These are phyloP conservation scores for Phytophthora tentaculata DNA, from an alignment of 352 stramenopile species.

Conservation along the genomic window DNA sequence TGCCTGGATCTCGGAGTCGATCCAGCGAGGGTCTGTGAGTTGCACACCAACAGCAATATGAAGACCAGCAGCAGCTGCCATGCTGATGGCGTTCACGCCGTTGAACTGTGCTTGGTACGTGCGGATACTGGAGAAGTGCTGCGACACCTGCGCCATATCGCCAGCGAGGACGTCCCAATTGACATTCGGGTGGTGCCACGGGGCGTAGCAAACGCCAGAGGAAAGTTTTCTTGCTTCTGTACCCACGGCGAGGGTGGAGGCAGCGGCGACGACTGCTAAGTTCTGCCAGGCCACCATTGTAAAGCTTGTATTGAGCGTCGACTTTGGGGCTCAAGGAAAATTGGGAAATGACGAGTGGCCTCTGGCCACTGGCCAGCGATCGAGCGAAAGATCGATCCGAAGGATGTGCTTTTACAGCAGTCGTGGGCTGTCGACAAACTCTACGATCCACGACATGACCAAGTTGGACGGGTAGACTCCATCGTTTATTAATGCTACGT, in stretches of 20 bases:
- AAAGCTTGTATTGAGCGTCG: constrained; percentile 5
- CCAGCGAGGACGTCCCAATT: constrained; percentile 37
- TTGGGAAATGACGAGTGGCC: constrained; percentile 19
- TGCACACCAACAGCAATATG: constrained; percentile 69
- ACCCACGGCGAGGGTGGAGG: not conserved
- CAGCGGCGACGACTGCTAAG: constrained; percentile 3
- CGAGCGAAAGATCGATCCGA: constrained; percentile 18
- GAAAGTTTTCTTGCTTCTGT: constrained; percentile 18
- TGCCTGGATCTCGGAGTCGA: constrained; percentile 57
- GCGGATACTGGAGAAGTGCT: constrained; percentile 67
- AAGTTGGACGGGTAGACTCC: not conserved
- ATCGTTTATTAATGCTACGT: not conserved
- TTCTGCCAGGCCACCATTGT: constrained; percentile 12
- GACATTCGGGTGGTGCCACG: constrained; percentile 64
- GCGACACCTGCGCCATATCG: constrained; percentile 43
- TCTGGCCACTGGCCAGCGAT: constrained; percentile 7
- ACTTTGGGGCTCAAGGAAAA: not conserved
- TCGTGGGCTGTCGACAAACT: constrained; percentile 1
- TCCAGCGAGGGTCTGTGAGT: constrained; percentile 44
- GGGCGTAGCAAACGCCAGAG: constrained; percentile 60
- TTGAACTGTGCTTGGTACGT: constrained; percentile 73
- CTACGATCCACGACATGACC: constrained; percentile 4
- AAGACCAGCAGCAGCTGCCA: constrained; percentile 46
- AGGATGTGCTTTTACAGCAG: constrained; percentile 16
- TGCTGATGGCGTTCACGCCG: constrained; percentile 53